Evolutionary conservation across 345 rosid genomes (phyloP).

Genomic region (Citrus cavaleriei): DNA sequence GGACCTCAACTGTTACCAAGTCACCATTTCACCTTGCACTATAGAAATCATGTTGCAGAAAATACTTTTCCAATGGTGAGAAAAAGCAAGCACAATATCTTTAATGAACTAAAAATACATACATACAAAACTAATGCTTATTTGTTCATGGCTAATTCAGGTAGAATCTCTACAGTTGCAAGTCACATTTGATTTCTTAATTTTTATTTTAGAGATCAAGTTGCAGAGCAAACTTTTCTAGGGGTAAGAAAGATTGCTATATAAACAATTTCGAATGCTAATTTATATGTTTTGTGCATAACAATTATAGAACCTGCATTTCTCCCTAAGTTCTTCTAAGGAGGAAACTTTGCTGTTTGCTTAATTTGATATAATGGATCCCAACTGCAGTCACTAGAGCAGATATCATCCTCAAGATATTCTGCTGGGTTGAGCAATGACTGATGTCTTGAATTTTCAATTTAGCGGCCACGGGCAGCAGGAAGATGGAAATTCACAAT

Average conservation of each 20-base stretch:
- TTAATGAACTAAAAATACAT: background rate
- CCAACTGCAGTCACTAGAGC: background rate
- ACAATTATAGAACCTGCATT: background rate
- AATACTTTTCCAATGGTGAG: background rate
- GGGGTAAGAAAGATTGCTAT: background rate
- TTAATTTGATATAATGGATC: no score
- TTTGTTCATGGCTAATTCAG: background rate
- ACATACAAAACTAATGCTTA: background rate
- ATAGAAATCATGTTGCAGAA: background rate
- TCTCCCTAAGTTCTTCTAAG: background rate
- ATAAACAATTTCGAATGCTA: background rate
- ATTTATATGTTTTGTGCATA: background rate
- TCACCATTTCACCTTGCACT: background rate
- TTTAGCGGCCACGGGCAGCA: background rate
- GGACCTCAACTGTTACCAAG: background rate
- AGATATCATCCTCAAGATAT: background rate
- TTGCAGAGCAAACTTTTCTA: background rate
- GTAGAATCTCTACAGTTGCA: background rate
- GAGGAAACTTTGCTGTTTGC: background rate
- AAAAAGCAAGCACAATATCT: background rate
- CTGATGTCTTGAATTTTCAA: background rate
- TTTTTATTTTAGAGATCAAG: background rate
- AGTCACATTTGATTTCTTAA: background rate
- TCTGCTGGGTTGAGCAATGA: background rate
- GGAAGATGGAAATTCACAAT: background rate